phyloP scores from a whole-genome alignment of 2,329 filamentous ascomycete species.

The Cephalotrichum gorgonifer region DNA sequence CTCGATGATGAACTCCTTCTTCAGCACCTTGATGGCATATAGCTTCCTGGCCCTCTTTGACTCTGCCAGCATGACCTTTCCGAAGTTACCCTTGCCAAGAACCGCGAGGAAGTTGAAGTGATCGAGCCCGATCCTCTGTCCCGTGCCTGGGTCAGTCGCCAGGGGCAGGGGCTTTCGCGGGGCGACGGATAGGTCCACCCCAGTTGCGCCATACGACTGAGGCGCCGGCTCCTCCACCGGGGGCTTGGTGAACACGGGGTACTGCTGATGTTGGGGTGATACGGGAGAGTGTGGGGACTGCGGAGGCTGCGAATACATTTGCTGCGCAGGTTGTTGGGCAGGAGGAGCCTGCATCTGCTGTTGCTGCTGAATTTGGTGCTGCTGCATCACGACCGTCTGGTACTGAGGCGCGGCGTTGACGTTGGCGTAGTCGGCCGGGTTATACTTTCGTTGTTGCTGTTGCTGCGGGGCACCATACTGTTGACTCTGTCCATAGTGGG shows the following conservation, averaged over 20 bases:
- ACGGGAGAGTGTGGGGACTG: slow-evolving; percentile 20
- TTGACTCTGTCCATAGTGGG: slow-evolving; percentile 18
- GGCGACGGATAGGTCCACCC: slow-evolving; percentile 14
- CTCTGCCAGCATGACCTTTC: slow-evolving; percentile 98
- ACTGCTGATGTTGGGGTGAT: slow-evolving; percentile 21
- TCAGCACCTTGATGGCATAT: slow-evolving; percentile 97
- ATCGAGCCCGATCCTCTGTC: slow-evolving; percentile 82
- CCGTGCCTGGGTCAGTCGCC: slow-evolving; percentile 62
- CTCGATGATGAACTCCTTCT: slow-evolving; percentile 99
- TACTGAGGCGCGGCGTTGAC: slow-evolving; percentile 36
- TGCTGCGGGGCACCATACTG: slow-evolving; percentile 15
- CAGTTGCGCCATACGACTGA: slow-evolving; percentile 17
- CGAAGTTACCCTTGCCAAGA: slow-evolving; percentile 97
- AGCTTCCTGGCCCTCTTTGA: slow-evolving; percentile 86
- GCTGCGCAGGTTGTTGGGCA: slow-evolving; percentile 16
- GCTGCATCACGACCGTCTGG: slow-evolving; percentile 21
- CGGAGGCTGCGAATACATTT: slow-evolving; percentile 26
- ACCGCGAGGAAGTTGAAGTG: slow-evolving; percentile 99
- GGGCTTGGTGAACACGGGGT: slow-evolving; percentile 9
- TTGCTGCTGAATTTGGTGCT: slow-evolving; percentile 21
- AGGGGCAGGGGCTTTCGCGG: slow-evolving; percentile 54
- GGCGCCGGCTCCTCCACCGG: slow-evolving; percentile 24
- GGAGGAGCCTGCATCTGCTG: slow-evolving; percentile 25
- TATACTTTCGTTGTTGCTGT: slow-evolving; percentile 50
- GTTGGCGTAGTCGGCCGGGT: slow-evolving; percentile 66